These are phyloP conservation scores for Arabidopsis thaliana DNA, from an alignment of 345 rosid genomes.

Conservation along the genomic window TAIR10.1 NC_003075.7:15867001-15867500, in stretches of 20 bases:
- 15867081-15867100: neutral
- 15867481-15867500: slow-evolving; percentile 93
- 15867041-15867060: slow-evolving; percentile 77
- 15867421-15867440: slow-evolving; percentile 96
- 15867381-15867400: slow-evolving; percentile 89
- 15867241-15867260: slow-evolving; percentile 96
- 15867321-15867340: slow-evolving; percentile 11
- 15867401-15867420: slow-evolving; percentile 94
- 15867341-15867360: slow-evolving; percentile 21
- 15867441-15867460: slow-evolving; percentile 99
- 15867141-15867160: neutral
- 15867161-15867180: neutral
- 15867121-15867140: too few species aligned
- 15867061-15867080: slow-evolving; percentile 15
- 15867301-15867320: slow-evolving; percentile 16
- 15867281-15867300: slow-evolving; percentile 51
- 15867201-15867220: slow-evolving; percentile 93
- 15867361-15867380: slow-evolving; percentile 58
- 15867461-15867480: slow-evolving; percentile 95
- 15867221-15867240: slow-evolving; percentile 75
- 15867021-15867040: slow-evolving; percentile 99
- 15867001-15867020: slow-evolving; percentile 99
- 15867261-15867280: slow-evolving; percentile 86
- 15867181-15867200: slow-evolving; percentile 99
- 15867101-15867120: neutral